These are phyloP conservation scores for Globisporangium nagaii DNA, from an alignment of 352 stramenopile genomes.

Conservation along the genomic window DNA sequence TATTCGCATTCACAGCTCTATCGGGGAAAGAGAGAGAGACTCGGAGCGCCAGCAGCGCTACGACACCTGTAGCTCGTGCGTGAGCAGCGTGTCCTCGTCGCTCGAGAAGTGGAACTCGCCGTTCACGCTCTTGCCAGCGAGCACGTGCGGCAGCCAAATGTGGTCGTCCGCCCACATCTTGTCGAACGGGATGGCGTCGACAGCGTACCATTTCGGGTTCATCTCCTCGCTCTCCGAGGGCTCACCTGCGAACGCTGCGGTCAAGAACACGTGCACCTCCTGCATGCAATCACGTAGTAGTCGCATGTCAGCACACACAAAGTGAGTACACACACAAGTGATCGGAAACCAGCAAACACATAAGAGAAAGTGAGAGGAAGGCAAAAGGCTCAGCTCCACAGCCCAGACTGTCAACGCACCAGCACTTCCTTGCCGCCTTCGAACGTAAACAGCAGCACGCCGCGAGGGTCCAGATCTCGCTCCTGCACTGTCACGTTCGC, in stretches of 20 bases:
- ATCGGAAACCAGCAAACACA: too few relatives aligned
- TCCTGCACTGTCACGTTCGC: conserved; percentile 43
- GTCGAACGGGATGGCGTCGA: conserved; percentile 57
- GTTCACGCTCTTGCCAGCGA: conserved; percentile 56
- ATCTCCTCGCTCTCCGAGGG: conserved; percentile 88
- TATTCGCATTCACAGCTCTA: not conserved
- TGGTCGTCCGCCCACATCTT: conserved; percentile 87
- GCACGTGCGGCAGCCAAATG: conserved; percentile 77
- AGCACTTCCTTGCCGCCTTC: conserved; percentile 47
- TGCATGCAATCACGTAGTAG: too few relatives aligned
- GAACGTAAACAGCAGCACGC: conserved; percentile 63
- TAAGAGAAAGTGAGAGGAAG: not conserved
- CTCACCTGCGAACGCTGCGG: conserved; percentile 50
- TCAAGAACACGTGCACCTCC: conserved; percentile 84
- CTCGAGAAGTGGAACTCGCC: conserved; percentile 69
- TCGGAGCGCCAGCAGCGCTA: not conserved
- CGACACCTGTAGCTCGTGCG: conserved; percentile 28
- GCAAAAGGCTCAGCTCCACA: not conserved
- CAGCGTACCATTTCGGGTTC: conserved; percentile 73
- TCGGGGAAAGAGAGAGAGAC: not conserved
- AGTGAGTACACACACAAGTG: not conserved
- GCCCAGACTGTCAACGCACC: conserved; percentile 18
- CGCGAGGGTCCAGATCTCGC: conserved; percentile 19
- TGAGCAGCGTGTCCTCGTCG: conserved; percentile 65
- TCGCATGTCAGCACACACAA: too few relatives aligned